Evolutionary conservation across 129 eudicot species (phyloP), one percentile per base, ranked within the genome.

Genomic region (Centaurea solstitialis): DNA sequence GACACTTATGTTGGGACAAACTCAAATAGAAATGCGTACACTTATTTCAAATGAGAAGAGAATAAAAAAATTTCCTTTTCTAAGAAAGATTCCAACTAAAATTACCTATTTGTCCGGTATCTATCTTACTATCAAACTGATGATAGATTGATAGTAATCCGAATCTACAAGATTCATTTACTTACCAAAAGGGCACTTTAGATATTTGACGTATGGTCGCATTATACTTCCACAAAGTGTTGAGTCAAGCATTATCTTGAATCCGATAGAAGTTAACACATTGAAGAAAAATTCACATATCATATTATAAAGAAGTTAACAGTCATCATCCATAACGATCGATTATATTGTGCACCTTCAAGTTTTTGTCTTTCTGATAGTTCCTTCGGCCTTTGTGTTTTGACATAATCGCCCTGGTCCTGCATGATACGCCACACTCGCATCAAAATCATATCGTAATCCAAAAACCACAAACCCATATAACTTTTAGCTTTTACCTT

Each of bases 401-500:
- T 72, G 13, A 77, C 82, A 83, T 4, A 21, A 41, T 83, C 69
- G 10, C 9, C 86, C 78, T 83, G 77, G 15, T 41, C 86, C 82
- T 83, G 53, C 69, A 82, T 11, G 20, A 77, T 5, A 21, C 22
- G 7, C 7, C 72, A 45, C 15, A 72, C 70, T 41, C 41, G 5
- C 61, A 64, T 76, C 10, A 82, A 71, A 57, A 39, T 70, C 50
- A 70, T n/a, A 23, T 57, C 57, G 4, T 4, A 33, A 64, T 41
- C 30, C 12, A 39, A 39, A 41, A 74, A 24, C 41, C 41, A 75
- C 17, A 83, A 77, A 71, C 24, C 39, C 21, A 70, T 68, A 81
- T n/a, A 76, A 59, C 9, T 69, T 10, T n/a, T 20, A 26, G 20
- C 43, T 62, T 11, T 40, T 83, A 85, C 94, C 81, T 83, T 85